These are phyloP conservation scores for Metarhizium robertsii DNA, from an alignment of 2,329 filamentous ascomycete species.

Conservation along the genomic window DNA sequence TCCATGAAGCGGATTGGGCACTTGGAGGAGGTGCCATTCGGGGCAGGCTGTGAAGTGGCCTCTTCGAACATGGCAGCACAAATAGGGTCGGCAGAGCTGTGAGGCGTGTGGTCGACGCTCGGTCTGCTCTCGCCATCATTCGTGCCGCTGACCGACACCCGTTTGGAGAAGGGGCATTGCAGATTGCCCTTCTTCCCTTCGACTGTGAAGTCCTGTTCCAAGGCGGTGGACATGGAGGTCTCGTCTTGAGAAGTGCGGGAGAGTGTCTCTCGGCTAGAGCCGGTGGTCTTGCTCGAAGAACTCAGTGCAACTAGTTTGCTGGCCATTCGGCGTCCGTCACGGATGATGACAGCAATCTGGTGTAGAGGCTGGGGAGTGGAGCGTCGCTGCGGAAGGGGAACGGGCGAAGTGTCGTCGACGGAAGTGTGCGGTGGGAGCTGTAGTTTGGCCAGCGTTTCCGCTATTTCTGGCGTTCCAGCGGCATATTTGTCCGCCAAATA, in stretches of 20 bases:
- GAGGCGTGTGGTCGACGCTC: slow-evolving; percentile 31
- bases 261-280: slow-evolving; percentile 37
- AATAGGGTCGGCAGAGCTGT: slow-evolving; percentile 48
- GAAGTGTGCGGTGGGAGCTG: slow-evolving; percentile 50
- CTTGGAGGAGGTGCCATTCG: slow-evolving; percentile 46
- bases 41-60: slow-evolving; percentile 41
- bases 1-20: slow-evolving; percentile 92
- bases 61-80: slow-evolving; percentile 56
- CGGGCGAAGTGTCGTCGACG: slow-evolving; percentile 37
- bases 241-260: slow-evolving; percentile 34
- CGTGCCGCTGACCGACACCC: slow-evolving; percentile 24
- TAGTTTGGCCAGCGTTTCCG: slow-evolving; percentile 56
- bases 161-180: slow-evolving; percentile 66
- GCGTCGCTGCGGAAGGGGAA: slow-evolving; percentile 46
- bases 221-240: slow-evolving; percentile 53
- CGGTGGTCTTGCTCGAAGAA: slow-evolving; percentile 41
- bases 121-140: slow-evolving; percentile 12
- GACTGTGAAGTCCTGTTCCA: slow-evolving; percentile 89
- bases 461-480: slow-evolving; percentile 54
- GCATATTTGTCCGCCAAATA: slow-evolving; percentile 60
- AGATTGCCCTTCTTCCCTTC: slow-evolving; percentile 71
- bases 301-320: slow-evolving; percentile 39
- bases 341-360: slow-evolving; percentile 53
- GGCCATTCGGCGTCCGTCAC: slow-evolving; percentile 53
- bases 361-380: slow-evolving; percentile 32